phyloP scores from a whole-genome alignment of 306 rosid species.

The Cercis canadensis region DNA sequence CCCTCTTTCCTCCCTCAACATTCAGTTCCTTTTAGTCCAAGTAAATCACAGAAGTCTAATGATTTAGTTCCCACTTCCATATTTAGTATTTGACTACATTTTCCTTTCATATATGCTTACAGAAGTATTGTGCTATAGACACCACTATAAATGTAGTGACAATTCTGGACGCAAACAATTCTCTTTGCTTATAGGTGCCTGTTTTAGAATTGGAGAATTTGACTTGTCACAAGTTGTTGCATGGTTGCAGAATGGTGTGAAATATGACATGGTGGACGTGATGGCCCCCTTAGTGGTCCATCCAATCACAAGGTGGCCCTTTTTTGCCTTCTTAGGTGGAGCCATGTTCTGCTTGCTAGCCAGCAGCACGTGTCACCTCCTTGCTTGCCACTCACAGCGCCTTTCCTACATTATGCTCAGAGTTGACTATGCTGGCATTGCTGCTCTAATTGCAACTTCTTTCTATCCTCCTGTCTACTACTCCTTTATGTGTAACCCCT shows the following conservation, averaged over 20 bases:
- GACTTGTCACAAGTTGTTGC: background rate
- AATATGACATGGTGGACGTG: constrained; percentile 42
- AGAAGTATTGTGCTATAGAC: too few species aligned
- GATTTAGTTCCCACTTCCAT: background rate
- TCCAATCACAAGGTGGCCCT: constrained; percentile 66
- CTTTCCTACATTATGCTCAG: constrained; percentile 59
- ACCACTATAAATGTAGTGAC: too few species aligned
- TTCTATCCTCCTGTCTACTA: constrained; percentile 71
- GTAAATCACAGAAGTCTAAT: background rate
- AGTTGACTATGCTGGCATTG: constrained; percentile 66
- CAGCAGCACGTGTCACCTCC: constrained; percentile 69
- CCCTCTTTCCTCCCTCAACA: background rate
- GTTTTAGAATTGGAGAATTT: too few species aligned
- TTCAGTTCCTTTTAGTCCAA: background rate
- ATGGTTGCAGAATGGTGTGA: constrained; percentile 48
- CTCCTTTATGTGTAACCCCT: constrained; percentile 71
- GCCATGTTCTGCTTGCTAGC: constrained; percentile 76
- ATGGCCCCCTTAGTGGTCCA: constrained; percentile 39
- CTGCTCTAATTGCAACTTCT: constrained; percentile 64
- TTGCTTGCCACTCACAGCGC: constrained; percentile 64
- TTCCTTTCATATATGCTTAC: background rate
- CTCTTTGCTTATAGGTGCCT: too few species aligned
- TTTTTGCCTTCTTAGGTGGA: constrained; percentile 62
- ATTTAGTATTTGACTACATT: background rate
- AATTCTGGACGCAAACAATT: too few species aligned